Base-by-base conservation (phyloP, 1,284 basidiomycete species). In the Paramarasmius palmivorus region DNA sequence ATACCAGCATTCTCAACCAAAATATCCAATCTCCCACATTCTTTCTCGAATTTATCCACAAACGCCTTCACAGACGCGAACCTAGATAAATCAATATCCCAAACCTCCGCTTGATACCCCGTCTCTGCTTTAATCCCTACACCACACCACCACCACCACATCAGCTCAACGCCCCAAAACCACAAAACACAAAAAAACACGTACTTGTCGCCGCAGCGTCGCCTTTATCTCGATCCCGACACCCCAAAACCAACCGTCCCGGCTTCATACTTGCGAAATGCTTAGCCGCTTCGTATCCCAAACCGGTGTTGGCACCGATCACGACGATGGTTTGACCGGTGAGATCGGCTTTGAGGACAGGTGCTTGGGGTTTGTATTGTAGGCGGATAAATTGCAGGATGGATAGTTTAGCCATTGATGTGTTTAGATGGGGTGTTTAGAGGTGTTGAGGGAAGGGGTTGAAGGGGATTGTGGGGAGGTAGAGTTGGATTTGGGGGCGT, bases 1-100 rank as follows among this genome's bases (percentile, higher is more conserved):
- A 72, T 55, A 0, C 59, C 74, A 19, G 74, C 75, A 52, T 77
- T 77, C 53, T 65, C 63, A 8, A 77, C 63, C 1, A 77, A 59
- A 9, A 74, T 68, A 56, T 77, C 75, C 5, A 79, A 58, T 26
- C 71, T 53, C 0, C 61, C 67, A 6, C 64, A 68, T 14, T 62
- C 56, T n/a, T n/a, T n/a, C 10, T 72, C 63, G 44, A 72, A 70
- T 37, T 61, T 65, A 19, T 72, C 64, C 2, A 62, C 71, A 53
- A 79, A 76, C 2, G 64, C 59, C 5, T 53, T 66, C 10, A 77
- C 72, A 1, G 73, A 75, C 0, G 59, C 57, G 50, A 76, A 76
- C n/a, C 61, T 62, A 2, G 62, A 60, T 9, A 75, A 64, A 55
- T 78, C 75, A 5, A 77, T 48, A 4, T 68, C 41, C 70, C 73